A percentile compares a stretch with the other conserved stretches of the same genome.
phyloP scores from a whole-genome alignment of 495 filamentous ascomycete species.

The Neurospora tetrasperma region DNA sequence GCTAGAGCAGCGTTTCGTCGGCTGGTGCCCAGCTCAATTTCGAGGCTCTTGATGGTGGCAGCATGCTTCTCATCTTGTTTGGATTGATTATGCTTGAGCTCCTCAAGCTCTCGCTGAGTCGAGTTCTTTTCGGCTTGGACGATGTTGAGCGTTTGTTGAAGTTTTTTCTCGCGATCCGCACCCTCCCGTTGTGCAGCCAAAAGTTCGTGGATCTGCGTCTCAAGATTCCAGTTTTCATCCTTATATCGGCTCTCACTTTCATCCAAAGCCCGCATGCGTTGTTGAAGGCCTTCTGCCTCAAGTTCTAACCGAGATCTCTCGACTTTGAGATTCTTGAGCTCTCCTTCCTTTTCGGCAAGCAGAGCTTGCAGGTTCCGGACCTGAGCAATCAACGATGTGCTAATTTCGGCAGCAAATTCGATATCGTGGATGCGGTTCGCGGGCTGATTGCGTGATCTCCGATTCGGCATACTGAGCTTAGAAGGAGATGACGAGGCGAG shows the following conservation, averaged over 20 bases:
- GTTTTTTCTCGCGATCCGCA: conserved; percentile 65
- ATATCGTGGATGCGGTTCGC: conserved; percentile 81
- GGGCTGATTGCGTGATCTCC: conserved; percentile 85
- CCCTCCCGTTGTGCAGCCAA: conserved; percentile 58
- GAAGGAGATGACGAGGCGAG: conserved; percentile 81
- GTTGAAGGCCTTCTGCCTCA: conserved; percentile 67
- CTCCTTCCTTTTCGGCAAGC: conserved; percentile 77
- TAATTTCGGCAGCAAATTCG: conserved; percentile 92
- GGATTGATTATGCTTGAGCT: conserved; percentile 64
- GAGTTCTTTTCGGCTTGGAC: conserved; percentile 64
- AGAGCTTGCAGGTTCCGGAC: conserved; percentile 78
- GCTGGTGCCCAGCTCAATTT: conserved; percentile 71
- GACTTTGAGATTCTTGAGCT: conserved; percentile 58
- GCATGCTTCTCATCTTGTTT: conserved; percentile 75
- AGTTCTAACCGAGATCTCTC: conserved; percentile 71
- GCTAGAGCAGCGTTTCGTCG: conserved; percentile 62
- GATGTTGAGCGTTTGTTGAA: conserved; percentile 58
- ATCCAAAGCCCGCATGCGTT: conserved; percentile 70
- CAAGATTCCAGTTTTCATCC: conserved; percentile 95
- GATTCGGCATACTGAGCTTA: conserved; percentile 72
- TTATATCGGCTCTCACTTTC: conserved; percentile 93
- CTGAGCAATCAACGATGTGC: conserved; percentile 78
- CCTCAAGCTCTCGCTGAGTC: conserved; percentile 76
- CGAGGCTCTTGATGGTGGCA: conserved; percentile 66
- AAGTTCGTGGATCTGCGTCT: conserved; percentile 78